phyloP scores from a whole-genome alignment of 805 yeast species.

The Candida qinlingensis region DNA sequence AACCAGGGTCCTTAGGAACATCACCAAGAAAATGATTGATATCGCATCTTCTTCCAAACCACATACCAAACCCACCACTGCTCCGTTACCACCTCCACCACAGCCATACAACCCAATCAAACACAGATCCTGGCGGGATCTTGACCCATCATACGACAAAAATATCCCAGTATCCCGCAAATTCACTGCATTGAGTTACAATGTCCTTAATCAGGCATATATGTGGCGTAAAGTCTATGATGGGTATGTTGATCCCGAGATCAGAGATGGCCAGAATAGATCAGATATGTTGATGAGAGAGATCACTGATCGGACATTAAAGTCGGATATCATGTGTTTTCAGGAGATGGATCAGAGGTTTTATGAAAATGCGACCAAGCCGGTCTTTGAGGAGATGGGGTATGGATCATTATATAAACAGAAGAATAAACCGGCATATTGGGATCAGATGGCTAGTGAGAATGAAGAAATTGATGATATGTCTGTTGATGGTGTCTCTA shows the following conservation, averaged over 20 bases:
- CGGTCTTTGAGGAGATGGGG: conserved; percentile 27
- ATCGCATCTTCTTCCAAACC: background rate
- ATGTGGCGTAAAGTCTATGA: conserved; percentile 56
- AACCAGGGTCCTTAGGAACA: background rate
- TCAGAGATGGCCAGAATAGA: conserved; percentile 45
- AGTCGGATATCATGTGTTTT: conserved; percentile 55
- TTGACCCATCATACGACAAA: conserved; percentile 5
- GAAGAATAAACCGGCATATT: conserved; percentile 48
- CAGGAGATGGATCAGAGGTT: conserved; percentile 45
- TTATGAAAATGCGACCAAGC: conserved; percentile 37
- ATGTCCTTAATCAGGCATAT: conserved; percentile 48
- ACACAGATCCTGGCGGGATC: conserved; percentile 6
- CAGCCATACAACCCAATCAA: conserved; percentile 4
- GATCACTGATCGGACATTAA: conserved; percentile 26
- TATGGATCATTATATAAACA: conserved; percentile 43
- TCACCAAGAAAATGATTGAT: background rate
- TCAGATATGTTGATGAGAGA: conserved; percentile 37
- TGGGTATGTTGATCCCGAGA: conserved; percentile 40
- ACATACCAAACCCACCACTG: no score
- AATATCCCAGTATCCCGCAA: background rate
- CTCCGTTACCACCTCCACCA: background rate
- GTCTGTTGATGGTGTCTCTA: conserved; percentile 53
- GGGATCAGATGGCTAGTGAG: conserved; percentile 34
- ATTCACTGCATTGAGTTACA: conserved; percentile 34
- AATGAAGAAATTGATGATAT: conserved; percentile 24